Percentiles rank a stretch among this genome's conserved stretches.
These are phyloP conservation scores for Fraxinus xanthoxyloides DNA, from an alignment of 305 asterid genomes.

Conservation along the genomic window DNA sequence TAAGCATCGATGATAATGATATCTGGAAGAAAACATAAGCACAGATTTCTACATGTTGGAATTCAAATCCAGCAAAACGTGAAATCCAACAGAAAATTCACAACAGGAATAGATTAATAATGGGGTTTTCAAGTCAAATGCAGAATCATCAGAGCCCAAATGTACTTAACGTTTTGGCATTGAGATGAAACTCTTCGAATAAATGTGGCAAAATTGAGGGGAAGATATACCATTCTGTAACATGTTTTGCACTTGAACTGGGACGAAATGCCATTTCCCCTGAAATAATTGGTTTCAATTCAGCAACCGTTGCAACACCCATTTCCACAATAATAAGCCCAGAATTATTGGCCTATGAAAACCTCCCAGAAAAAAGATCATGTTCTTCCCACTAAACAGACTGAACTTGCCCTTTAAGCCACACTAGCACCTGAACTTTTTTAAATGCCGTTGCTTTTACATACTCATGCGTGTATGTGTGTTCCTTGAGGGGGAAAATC, in stretches of 20 bases:
- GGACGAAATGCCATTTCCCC: constrained; percentile 79
- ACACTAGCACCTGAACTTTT: not conserved
- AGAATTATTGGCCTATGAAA: constrained; percentile 22
- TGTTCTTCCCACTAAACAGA: constrained; percentile 10
- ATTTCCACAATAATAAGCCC: constrained; percentile 30
- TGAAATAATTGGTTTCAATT: constrained; percentile 77
- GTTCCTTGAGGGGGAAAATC: constrained; percentile 17
- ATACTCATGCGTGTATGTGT: constrained; percentile 23
- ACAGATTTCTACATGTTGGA: constrained; percentile 4
- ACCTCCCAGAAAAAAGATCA: constrained; percentile 1
- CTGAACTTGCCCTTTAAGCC: not conserved
- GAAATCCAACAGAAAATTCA: not conserved
- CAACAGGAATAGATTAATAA: not conserved
- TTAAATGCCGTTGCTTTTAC: constrained; percentile 28
- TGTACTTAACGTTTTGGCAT: not conserved
- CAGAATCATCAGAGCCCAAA: not conserved
- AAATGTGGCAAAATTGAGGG: not conserved
- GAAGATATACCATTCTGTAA: constrained; percentile 59
- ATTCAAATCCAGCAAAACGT: constrained; percentile 15
- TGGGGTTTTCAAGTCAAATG: not conserved
- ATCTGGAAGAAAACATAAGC: not conserved
- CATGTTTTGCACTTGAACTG: constrained; percentile 76
- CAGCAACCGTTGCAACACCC: constrained; percentile 79
- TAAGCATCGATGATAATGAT: not conserved
- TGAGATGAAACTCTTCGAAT: not conserved